phyloP scores from a whole-genome alignment of 495 filamentous ascomycete genomes.

The Bombardia bombarda region DNA sequence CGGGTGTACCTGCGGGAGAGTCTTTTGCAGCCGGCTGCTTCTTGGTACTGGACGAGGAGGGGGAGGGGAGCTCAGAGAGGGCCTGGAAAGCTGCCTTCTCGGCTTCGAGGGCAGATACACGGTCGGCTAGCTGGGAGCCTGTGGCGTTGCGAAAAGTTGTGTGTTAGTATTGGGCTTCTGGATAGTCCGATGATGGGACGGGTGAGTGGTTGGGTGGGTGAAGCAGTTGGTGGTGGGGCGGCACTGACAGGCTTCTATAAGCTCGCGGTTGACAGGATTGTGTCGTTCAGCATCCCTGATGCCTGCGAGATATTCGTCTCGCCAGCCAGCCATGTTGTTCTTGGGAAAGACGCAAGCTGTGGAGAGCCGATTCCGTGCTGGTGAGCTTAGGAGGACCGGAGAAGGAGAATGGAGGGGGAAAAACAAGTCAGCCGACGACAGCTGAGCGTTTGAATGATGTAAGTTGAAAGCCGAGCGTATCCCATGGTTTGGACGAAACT shows the following conservation, averaged over 20 bases:
- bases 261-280: constrained; percentile 35
- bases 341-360: too few species aligned
- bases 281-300: constrained; percentile 32
- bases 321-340: constrained; percentile 38
- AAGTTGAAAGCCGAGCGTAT: too few species aligned
- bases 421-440: too few species aligned
- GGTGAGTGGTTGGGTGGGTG: neutral
- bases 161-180: constrained; percentile 11
- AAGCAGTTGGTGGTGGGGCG: constrained; percentile 2
- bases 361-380: too few species aligned
- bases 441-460: too few species aligned
- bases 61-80: constrained; percentile 11
- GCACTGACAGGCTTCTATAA: constrained; percentile 37
- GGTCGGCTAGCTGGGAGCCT: constrained; percentile 67
- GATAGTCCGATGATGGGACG: neutral
- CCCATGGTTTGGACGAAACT: too few species aligned
- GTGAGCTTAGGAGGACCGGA: too few species aligned
- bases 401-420: neutral
- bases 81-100: constrained; percentile 33
- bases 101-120: constrained; percentile 49
- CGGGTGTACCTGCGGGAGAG: constrained; percentile 14
- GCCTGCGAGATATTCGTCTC: constrained; percentile 35
- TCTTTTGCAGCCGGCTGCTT: neutral
- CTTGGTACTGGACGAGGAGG: constrained; percentile 2
- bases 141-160: neutral